These are phyloP conservation scores for Tetragonia tetragonoides DNA, from an alignment of 148 eudicot species.

Conservation along the genomic window DNA sequence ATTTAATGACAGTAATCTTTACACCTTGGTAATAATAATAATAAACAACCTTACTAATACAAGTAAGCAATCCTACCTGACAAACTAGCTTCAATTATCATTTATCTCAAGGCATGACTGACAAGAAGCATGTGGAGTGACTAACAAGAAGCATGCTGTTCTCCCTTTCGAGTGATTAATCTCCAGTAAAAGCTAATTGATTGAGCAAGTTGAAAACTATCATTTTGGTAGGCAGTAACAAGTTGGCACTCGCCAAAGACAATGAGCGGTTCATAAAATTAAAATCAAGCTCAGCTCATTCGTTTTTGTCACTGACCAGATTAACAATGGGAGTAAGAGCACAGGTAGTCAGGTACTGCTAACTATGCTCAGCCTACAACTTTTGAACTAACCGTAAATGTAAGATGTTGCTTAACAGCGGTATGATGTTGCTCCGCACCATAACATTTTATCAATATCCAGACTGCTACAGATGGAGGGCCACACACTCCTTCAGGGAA, in stretches of 20 bases:
- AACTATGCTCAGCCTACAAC: neutral
- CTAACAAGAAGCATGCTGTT: neutral
- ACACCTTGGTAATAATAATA: neutral
- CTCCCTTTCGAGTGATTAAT: neutral
- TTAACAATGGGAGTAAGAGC: neutral
- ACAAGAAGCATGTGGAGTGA: neutral
- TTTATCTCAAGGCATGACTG: too few species aligned
- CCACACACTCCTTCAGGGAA: conserved; percentile 74
- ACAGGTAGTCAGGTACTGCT: neutral
- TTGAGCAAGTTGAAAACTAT: neutral
- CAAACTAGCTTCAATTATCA: neutral
- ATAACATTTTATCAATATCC: conserved; percentile 83
- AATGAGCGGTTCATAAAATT: neutral
- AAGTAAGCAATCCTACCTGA: neutral
- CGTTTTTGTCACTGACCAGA: neutral
- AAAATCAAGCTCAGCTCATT: neutral
- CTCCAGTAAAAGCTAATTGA: neutral
- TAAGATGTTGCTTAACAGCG: too few species aligned
- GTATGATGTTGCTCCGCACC: conserved; percentile 94
- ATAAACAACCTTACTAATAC: neutral
- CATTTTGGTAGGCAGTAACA: neutral
- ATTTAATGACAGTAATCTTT: neutral
- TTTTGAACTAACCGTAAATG: conserved; percentile 54
- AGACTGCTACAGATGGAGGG: conserved; percentile 77
- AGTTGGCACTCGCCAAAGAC: neutral